Evolutionary conservation across 2,329 filamentous ascomycete species (phyloP), one percentile per base, ranked within the genome.

Genomic region (Pseudogymnoascus sp.): DNA sequence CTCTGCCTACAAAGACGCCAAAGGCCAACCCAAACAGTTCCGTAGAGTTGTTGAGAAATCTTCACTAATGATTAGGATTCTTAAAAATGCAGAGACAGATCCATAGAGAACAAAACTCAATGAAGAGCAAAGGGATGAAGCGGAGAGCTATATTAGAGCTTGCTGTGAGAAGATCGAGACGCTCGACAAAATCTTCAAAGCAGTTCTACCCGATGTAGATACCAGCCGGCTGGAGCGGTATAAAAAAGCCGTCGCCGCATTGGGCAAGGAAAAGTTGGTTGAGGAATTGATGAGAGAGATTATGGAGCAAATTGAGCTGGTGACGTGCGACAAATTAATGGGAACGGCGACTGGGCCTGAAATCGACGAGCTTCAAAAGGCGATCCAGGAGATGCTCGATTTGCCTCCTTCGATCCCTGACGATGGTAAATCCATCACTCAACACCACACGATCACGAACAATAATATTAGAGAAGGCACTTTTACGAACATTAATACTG

Each of bases 241-340:
- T 35, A 11, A 42, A n/a, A 65, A 57, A 19, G 70, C 71, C 4
- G 23, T 68, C 15, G 67, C 62, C 36, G 65, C 67, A 1, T 61
- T 69, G 4, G 65, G 67, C 10, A 73, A 71, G 62, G 71, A 67
- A 40, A 65, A 64, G 36, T 19, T 63, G 11, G 70, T 71, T 4
- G 70, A 73, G 61, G 65, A 21, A 3, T 65, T 73, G 60, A 71
- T 72, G 67, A 63, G 67, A 40, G 69, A 68, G 19, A 72, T 73
- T n/a, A 63, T 72, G 40, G 59, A 65, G 8, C 68, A 73, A 38
- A 13, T 73, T 9, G 66, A 72, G 38, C 65, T 74, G 11, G 62
- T 74, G 28, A 64, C 64, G 4, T 40, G 57, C 23, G 23, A 50
- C 23, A 50, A 8, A 31, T 28, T 50, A 17, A 31, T 50, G 23